phyloP scores from a whole-genome alignment of 2,329 filamentous ascomycete species.

The Lecanicillium sp. region DNA sequence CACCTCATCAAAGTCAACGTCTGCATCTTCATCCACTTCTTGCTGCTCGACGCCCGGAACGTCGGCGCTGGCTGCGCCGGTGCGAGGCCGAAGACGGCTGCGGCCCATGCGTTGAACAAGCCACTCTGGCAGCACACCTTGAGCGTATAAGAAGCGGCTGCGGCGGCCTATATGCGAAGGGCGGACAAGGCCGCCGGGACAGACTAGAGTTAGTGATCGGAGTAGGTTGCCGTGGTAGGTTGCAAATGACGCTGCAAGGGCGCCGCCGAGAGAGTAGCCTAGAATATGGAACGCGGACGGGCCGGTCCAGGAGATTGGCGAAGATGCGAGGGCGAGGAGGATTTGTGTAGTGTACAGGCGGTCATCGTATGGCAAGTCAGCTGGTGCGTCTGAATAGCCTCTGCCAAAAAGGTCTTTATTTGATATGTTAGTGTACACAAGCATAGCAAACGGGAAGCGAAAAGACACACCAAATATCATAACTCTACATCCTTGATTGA shows the following conservation, averaged over 20 bases:
- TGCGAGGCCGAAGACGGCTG: slow-evolving; percentile 36
- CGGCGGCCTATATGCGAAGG: slow-evolving; percentile 50
- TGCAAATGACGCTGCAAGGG: slow-evolving; percentile 62
- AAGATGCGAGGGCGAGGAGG: slow-evolving; percentile 56
- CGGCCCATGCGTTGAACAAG: slow-evolving; percentile 46
- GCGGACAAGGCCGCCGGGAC: slow-evolving; percentile 62
- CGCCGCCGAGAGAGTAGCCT: slow-evolving; percentile 76
- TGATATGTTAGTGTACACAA: no score
- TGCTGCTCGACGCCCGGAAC: slow-evolving; percentile 30
- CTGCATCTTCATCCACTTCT: slow-evolving; percentile 27
- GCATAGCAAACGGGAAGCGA: no score
- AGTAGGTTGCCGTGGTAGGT: slow-evolving; percentile 59
- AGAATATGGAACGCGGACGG: slow-evolving; percentile 57
- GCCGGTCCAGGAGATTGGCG: slow-evolving; percentile 45
- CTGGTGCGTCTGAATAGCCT: slow-evolving; percentile 66
- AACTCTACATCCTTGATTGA: slow-evolving; percentile 59
- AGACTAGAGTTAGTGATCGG: slow-evolving; percentile 55
- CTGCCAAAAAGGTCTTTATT: slow-evolving; percentile 60
- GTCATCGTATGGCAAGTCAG: slow-evolving; percentile 49
- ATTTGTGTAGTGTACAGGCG: slow-evolving; percentile 59
- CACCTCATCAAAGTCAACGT: slow-evolving; percentile 36
- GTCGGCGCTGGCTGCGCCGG: slow-evolving; percentile 23
- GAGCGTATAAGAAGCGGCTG: slow-evolving; percentile 55
- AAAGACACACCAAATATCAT: slow-evolving; percentile 68
- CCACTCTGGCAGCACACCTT: slow-evolving; percentile 49